These are phyloP conservation scores for Bruguiera parviflora DNA, from an alignment of 345 rosid genomes.

Conservation along the genomic window DNA sequence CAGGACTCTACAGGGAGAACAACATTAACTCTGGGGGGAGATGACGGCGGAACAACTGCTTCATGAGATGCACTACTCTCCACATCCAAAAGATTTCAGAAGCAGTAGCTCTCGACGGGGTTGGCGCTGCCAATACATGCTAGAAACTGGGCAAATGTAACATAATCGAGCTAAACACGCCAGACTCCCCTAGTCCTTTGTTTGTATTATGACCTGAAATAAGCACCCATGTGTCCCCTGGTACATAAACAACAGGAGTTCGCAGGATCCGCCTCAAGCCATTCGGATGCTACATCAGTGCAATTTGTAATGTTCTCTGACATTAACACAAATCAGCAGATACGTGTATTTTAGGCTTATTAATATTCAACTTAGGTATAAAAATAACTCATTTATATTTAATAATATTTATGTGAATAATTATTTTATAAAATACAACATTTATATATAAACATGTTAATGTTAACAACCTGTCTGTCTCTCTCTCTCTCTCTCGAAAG, in stretches of 20 bases:
- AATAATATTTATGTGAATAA: no score
- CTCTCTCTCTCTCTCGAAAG: no score
- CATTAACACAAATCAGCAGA: no score
- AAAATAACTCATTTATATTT: no score
- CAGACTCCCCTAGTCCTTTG: conserved; percentile 27
- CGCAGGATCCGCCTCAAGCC: no score
- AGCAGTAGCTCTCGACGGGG: conserved; percentile 13
- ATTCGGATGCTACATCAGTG: not conserved
- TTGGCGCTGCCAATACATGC: conserved; percentile 20
- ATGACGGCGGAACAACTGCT: conserved; percentile 28
- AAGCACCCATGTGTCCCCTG: not conserved
- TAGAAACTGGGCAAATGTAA: conserved; percentile 26
- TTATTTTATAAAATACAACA: no score
- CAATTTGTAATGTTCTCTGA: no score
- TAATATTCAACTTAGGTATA: no score
- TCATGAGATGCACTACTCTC: conserved; percentile 4
- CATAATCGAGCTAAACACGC: conserved; percentile 19
- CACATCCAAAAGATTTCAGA: conserved; percentile 3
- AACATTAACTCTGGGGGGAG: conserved; percentile 39
- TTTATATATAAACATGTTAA: no score
- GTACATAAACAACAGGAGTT: not conserved
- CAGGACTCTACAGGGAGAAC: conserved; percentile 21
- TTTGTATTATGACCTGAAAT: conserved; percentile 24
- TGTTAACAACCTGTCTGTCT: no score
- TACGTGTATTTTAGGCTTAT: no score